Evolutionary conservation across 164 flowering plant genomes (phyloP).

Genomic region (Pachysandra terminalis): DNA sequence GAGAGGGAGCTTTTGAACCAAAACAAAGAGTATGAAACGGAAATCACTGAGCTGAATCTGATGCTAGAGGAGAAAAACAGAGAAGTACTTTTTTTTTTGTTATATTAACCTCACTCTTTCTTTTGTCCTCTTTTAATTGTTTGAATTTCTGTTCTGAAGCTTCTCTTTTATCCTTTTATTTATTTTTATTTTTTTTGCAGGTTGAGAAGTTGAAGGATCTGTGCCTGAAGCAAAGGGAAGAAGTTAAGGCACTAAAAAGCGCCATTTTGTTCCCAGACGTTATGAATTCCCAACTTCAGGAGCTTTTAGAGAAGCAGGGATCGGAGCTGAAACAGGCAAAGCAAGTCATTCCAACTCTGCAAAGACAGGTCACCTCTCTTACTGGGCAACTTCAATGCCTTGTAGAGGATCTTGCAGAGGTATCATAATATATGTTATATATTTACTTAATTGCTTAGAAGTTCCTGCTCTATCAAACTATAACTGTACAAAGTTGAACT

Average conservation of each 20-base stretch:
- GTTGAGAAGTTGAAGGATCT: conserved; percentile 84
- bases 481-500: not conserved
- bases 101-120: not conserved
- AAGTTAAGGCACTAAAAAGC: conserved; percentile 71
- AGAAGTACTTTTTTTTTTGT: conserved; percentile 38
- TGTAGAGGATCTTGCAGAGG: conserved; percentile 93
- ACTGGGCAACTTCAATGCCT: conserved; percentile 81
- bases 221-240: conserved; percentile 90
- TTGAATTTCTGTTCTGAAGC: not conserved
- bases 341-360: conserved; percentile 75
- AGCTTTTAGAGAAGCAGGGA: conserved; percentile 64
- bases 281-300: conserved; percentile 62
- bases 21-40: conserved; percentile 66
- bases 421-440: conserved; percentile 17
- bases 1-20: conserved; percentile 84
- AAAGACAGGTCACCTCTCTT: conserved; percentile 83
- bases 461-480: not conserved
- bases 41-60: conserved; percentile 52
- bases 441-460: not conserved
- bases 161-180: not conserved
- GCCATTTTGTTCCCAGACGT: conserved; percentile 78
- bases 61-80: conserved; percentile 52
- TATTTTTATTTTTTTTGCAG: conserved; percentile 25
- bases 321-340: conserved; percentile 77
- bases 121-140: not conserved